A percentile compares a stretch with the other conserved stretches of the same genome.
These are phyloP conservation scores for Alloteropsis angusta DNA, from an alignment of 202 grass and related monocot genomes.

Conservation along the genomic window DNA sequence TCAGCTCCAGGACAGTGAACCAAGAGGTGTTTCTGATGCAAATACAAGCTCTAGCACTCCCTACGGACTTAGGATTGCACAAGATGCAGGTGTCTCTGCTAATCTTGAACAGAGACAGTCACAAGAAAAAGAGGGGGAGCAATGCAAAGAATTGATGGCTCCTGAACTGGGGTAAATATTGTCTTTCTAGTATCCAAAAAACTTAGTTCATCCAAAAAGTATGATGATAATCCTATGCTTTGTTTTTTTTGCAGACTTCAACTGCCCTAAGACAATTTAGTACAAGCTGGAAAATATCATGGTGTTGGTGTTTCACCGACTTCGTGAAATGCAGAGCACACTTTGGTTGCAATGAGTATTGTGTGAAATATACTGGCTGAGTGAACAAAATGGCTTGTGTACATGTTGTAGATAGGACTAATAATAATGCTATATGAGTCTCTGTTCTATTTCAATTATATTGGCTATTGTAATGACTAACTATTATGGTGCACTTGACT, in stretches of 20 bases:
- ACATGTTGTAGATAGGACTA: not conserved
- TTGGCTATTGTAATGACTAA: conserved; percentile 20
- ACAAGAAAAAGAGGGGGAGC: conserved; percentile 5
- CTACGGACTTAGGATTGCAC: conserved; percentile 24
- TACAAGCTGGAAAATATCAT: not conserved
- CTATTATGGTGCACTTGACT: not conserved
- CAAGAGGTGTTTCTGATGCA: conserved; percentile 4
- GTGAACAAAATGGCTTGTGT: not conserved
- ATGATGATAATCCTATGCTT: conserved; percentile 19
- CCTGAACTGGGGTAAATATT: conserved; percentile 44
- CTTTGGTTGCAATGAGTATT: conserved; percentile 1
- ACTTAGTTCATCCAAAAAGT: not conserved
- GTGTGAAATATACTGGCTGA: not conserved
- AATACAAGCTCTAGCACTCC: conserved; percentile 29
- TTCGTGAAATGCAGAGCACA: not conserved
- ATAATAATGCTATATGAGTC: not conserved
- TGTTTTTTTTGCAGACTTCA: conserved; percentile 42
- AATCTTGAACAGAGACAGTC: conserved; percentile 28
- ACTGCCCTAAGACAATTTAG: conserved; percentile 22
- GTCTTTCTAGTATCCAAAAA: conserved; percentile 22
- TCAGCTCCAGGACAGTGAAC: conserved; percentile 35
- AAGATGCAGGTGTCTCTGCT: conserved; percentile 16
- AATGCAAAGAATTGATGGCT: not conserved
- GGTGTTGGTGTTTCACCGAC: not conserved
- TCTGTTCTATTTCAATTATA: not conserved